phyloP scores from a whole-genome alignment of 768 basidiomycete species.

The Postia placenta region DNA sequence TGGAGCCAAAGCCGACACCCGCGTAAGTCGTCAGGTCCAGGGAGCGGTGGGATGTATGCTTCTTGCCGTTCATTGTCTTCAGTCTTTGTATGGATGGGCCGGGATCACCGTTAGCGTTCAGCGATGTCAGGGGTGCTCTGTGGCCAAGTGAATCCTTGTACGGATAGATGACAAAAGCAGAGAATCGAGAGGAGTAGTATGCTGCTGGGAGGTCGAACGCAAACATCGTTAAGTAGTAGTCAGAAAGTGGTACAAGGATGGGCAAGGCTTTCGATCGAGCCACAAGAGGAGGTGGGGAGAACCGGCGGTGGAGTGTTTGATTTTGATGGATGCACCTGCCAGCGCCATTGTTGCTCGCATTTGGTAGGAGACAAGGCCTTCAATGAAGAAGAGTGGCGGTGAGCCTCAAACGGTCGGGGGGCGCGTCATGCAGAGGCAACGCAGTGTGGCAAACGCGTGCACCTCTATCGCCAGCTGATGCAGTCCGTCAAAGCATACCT shows the following conservation, averaged over 20 bases:
- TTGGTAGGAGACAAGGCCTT: background rate
- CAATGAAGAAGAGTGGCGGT: background rate
- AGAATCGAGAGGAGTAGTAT: no score
- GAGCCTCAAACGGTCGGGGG: background rate
- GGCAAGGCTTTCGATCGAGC: no score
- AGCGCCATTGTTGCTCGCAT: background rate
- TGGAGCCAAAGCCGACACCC: conserved; percentile 1
- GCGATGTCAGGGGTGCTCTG: background rate
- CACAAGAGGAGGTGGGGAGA: background rate
- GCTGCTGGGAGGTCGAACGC: no score
- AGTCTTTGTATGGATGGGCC: background rate
- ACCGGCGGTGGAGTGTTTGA: background rate
- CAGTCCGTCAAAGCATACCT: background rate
- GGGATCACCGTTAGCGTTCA: background rate
- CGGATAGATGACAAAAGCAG: no score
- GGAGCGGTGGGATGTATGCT: background rate
- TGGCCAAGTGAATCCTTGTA: no score
- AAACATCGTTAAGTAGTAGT: background rate
- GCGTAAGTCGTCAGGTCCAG: background rate
- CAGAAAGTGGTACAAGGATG: no score
- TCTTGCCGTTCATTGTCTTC: background rate
- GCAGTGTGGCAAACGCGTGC: conserved; percentile 11
- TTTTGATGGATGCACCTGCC: background rate
- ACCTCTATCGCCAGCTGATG: background rate
- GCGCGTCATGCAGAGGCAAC: background rate